Conservation (phyloP, 2,329 filamentous ascomycete species). For the Microdochium paspali region DNA sequence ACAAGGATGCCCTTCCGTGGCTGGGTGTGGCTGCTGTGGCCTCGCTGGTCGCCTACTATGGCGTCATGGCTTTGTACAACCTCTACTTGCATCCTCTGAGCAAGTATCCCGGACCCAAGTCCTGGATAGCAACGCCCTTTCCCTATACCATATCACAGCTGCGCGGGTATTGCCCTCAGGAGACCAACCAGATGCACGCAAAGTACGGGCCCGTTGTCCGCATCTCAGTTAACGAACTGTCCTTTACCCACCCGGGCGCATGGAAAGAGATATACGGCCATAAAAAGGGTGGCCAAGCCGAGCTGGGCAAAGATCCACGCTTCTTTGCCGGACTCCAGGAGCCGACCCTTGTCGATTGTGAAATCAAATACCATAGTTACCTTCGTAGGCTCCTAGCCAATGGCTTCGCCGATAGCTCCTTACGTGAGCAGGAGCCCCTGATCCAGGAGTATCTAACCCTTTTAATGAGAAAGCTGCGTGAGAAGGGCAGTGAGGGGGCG, state of each 20-base stretch:
- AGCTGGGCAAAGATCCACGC: background rate
- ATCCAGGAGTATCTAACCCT: constrained; percentile 29
- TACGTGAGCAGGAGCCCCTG: constrained; percentile 18
- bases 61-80: too few relatives aligned
- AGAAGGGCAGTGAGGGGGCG: constrained; percentile 14
- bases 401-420: constrained; percentile 17
- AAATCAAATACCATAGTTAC: constrained; percentile 15
- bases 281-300: background rate
- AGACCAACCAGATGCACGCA: too few relatives aligned
- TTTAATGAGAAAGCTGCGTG: constrained; percentile 25
- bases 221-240: constrained; percentile 29
- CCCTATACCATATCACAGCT: too few relatives aligned
- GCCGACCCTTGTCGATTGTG: constrained; percentile 15
- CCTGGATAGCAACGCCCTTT: too few relatives aligned
- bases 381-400: constrained; percentile 18
- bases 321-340: background rate
- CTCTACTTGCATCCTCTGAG: too few relatives aligned
- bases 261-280: constrained; percentile 30
- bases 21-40: too few relatives aligned
- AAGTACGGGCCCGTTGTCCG: constrained; percentile 32
- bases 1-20: too few relatives aligned
- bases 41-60: too few relatives aligned
- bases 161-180: too few relatives aligned
- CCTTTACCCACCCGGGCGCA: constrained; percentile 20
- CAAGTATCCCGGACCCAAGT: too few relatives aligned